These are phyloP conservation scores for Mycotypha africana DNA, from an alignment of 371 early-diverging fungal species.

Conservation along the genomic window DNA sequence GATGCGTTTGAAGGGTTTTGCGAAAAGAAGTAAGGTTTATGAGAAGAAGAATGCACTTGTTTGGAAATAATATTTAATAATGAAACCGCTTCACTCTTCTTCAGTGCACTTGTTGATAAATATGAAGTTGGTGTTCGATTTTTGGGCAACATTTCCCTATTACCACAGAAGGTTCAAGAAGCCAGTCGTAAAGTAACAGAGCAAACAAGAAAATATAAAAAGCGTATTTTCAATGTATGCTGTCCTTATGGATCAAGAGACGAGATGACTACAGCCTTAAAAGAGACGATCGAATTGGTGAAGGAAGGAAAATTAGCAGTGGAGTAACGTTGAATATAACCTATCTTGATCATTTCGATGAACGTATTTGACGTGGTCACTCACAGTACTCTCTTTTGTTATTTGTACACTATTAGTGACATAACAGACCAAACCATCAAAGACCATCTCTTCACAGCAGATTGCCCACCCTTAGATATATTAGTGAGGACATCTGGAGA, in stretches of 20 bases:
- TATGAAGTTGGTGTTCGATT: slow-evolving; percentile 76
- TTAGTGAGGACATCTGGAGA: slow-evolving; percentile 97
- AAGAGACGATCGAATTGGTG: slow-evolving; percentile 44
- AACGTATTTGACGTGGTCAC: too few species aligned
- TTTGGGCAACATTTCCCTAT: slow-evolving; percentile 71
- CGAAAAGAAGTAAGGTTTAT: slow-evolving; percentile 55
- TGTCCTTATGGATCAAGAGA: slow-evolving; percentile 96
- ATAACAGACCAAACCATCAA: slow-evolving; percentile 63
- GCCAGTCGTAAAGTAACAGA: slow-evolving; percentile 59
- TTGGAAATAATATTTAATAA: background rate
- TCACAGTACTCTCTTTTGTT: too few species aligned
- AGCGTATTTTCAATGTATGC: slow-evolving; percentile 85
- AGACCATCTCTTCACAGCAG: slow-evolving; percentile 60
- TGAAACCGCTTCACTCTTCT: background rate
- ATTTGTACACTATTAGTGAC: slow-evolving; percentile 45
- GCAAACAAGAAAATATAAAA: slow-evolving; percentile 64
- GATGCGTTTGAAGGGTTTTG: slow-evolving; percentile 73
- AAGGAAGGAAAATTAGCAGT: slow-evolving; percentile 45
- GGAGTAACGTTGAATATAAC: slow-evolving; percentile 24
- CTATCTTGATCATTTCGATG: too few species aligned
- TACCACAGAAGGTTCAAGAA: slow-evolving; percentile 62
- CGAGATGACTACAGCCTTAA: slow-evolving; percentile 75
- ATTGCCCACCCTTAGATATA: slow-evolving; percentile 85
- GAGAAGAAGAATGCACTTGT: background rate
- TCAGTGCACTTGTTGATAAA: slow-evolving; percentile 70